Base-by-base conservation (phyloP, 2,329 filamentous ascomycete genomes). In the Fusarium sp. region DNA sequence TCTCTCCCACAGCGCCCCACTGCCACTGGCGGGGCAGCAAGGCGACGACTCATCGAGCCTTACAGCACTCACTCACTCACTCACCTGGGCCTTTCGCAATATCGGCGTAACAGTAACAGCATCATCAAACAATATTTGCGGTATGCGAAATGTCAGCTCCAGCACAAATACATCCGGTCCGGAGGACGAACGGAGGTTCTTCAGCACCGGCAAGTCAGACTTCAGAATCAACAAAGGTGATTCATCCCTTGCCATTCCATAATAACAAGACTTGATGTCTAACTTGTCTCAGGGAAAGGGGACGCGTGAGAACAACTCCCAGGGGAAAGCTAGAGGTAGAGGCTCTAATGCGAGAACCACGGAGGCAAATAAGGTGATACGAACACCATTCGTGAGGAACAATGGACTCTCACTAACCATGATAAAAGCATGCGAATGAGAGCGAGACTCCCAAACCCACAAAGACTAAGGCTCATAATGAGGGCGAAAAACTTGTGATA, bases 401-500 rank as follows among this genome's bases (percentile, higher is more conserved):
- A 35, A 67, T 46, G 41, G 55, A 45, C 50, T 33, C 39, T 43
- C 40, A 68, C 70, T 74, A 53, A 72, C 47, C n/a, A 54, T 41
- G 22, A 56, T 28, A 20, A 72, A 63, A 75, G 72, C 65, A 74
- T 63, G 51, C 71, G 43, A 74, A 65, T 54, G 76, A 75, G 40
- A 63, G 63, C 39, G 77, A 77, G 13, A 45, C 70, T n/a, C 58
- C 76, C 17, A 79, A 75, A 56, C 62, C 75, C 2, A 52, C 75
- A 37, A 78, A 71, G 56, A 56, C 75, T 10, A 80, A 75, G 61
- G 37, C 75, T 45, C 76, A 77, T 15, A 77, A 76, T 68, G 77
- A 79, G 57, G 91, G 92, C 61, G 86, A 96, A 74, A 98, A 98
- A 83, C 85, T 97, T 14, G 84, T 96, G 24, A 84, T 97, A 55